These are phyloP conservation scores for Coelastrella sp. DNA, from an alignment of 139 green algal species.

Conservation along the genomic window DNA sequence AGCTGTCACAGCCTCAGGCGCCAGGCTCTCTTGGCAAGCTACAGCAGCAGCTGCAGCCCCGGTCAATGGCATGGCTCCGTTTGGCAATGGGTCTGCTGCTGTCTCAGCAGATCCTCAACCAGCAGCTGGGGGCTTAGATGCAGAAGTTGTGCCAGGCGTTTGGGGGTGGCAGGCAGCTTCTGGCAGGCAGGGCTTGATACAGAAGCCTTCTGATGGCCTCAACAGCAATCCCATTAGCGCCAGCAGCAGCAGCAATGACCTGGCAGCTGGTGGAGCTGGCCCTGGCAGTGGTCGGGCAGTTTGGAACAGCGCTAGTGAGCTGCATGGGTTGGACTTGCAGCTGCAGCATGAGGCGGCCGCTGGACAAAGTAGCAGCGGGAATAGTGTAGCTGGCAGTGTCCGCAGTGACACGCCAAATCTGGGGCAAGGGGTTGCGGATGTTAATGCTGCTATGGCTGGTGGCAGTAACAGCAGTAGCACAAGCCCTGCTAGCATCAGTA, in stretches of 20 bases:
- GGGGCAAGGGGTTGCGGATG: background rate
- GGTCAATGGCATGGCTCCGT: background rate
- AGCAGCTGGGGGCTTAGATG: background rate
- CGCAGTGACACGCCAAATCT: conserved; percentile 11
- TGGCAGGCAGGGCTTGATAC: conserved; percentile 22
- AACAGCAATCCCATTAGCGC: conserved; percentile 1
- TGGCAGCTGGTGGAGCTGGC: background rate
- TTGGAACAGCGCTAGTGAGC: conserved; percentile 32
- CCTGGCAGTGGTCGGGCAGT: background rate
- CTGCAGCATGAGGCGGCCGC: conserved; percentile 46
- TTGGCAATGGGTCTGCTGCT: background rate
- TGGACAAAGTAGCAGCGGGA: conserved; percentile 29
- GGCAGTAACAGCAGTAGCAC: background rate
- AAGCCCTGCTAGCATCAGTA: background rate
- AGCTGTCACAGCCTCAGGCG: background rate
- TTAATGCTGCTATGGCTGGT: background rate
- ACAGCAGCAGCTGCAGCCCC: conserved; percentile 20
- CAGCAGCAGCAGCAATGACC: conserved; percentile 13
- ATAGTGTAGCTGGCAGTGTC: background rate
- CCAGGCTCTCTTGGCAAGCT: conserved; percentile 5
- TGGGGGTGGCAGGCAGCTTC: conserved; percentile 44
- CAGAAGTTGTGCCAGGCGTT: conserved; percentile 21
- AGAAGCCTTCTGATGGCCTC: background rate
- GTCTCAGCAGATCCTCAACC: too few species aligned
- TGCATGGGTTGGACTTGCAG: conserved; percentile 44